Evolutionary conservation across 306 rosid species (phyloP), one percentile per base, ranked within the genome.

Genomic region (Prunus kanzakura): DNA sequence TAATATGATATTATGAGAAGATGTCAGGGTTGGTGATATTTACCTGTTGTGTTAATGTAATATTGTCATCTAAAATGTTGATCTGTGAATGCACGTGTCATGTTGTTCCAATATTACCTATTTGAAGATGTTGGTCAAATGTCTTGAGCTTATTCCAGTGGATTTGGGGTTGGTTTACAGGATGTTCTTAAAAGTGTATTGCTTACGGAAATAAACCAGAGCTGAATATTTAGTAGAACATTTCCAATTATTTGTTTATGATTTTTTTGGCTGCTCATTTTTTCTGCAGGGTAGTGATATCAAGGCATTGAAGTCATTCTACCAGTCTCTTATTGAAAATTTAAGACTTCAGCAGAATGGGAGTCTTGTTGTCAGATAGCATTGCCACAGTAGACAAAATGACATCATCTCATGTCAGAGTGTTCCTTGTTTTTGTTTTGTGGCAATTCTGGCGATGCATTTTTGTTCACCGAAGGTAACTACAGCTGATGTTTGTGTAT

Each of bases 331-430:
- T 62, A 75, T 95, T 70, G 98, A 95, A 86, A 95, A 81, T 78
- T 85, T 90, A 82, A 92, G 97, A 82, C 46, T 63, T 76, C 98
- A 90, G 85, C 94, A 86, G 85, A 93, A 93, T 69, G 98, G 95
- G 71, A 93, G 89, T 81, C 90, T 89, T 76, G 88, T 86, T 82
- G 91, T 90, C 82, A 90, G 98, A 90, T 95, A 95, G 97, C 97
- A 88, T 84, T n/a, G 51, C 51, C 76, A 58, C 51, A n/a, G 63
- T 61, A 73, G 74, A 67, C 63, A 78, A 71, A 41, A 41, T 46
- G 66, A 62, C 25, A 25, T 62, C 66, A 22, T 72, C 68, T 25
- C 64, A n/a, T 77, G 80, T 75, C 86, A 30, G 46, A 54, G 29
- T 64, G 58, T 23, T 81, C 82, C 78, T 66, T 30, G 81, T 80